Percentiles rank a stretch among this genome's conserved stretches.
phyloP scores from a whole-genome alignment of 768 basidiomycete genomes.

The Kwoniella sp. region DNA sequence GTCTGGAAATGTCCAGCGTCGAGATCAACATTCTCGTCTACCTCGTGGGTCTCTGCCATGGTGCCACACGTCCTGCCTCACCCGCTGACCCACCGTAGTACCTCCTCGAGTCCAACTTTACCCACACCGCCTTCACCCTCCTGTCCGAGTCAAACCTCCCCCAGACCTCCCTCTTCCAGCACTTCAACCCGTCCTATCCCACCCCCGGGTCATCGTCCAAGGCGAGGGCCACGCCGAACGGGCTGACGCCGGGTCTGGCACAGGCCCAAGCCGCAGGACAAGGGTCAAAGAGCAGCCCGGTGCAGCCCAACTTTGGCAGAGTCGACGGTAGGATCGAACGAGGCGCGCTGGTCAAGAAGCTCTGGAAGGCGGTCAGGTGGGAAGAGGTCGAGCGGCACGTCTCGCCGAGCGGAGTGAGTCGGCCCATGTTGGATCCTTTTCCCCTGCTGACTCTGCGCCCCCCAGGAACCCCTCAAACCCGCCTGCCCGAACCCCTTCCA shows the following conservation, averaged over 20 bases:
- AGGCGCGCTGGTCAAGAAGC: slow-evolving; percentile 41
- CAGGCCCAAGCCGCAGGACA: neutral
- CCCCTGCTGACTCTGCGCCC: neutral
- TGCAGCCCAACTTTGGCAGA: slow-evolving; percentile 27
- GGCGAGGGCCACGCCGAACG: neutral
- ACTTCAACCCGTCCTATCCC: slow-evolving; percentile 40
- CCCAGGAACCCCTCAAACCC: slow-evolving; percentile 29
- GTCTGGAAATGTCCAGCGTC: slow-evolving; percentile 32
- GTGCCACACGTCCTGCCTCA: neutral
- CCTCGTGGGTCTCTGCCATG: slow-evolving; percentile 24
- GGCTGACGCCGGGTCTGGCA: neutral
- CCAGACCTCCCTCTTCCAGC: slow-evolving; percentile 37
- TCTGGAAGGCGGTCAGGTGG: slow-evolving; percentile 46
- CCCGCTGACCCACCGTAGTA: slow-evolving; percentile 28
- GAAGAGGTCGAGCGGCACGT: slow-evolving; percentile 45
- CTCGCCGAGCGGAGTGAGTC: slow-evolving; percentile 30
- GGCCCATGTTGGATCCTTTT: neutral
- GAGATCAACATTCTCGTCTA: slow-evolving; percentile 49
- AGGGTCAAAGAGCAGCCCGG: slow-evolving; percentile 3
- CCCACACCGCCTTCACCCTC: slow-evolving; percentile 45
- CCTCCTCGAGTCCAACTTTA: slow-evolving; percentile 46
- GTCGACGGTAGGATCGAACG: slow-evolving; percentile 32
- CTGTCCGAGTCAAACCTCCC: slow-evolving; percentile 42
- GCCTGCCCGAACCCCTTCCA: slow-evolving; percentile 44
- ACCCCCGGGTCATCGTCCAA: slow-evolving; percentile 5